Percentiles rank a stretch among this genome's conserved stretches.
These are phyloP conservation scores for Gypsophila paniculata DNA, from an alignment of 179 eudicot genomes.

Conservation along the genomic window DNA sequence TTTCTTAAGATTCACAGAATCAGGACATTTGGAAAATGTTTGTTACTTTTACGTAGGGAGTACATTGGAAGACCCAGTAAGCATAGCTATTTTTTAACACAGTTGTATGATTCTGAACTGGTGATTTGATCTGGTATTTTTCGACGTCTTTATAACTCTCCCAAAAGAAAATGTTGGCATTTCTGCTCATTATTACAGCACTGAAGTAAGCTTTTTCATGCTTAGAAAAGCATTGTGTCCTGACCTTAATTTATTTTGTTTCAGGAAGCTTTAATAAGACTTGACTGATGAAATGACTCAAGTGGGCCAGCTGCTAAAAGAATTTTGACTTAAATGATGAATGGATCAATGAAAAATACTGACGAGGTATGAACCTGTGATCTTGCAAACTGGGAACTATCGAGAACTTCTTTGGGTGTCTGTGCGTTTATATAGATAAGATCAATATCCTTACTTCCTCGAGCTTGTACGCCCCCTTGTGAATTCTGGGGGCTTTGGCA, in stretches of 20 bases:
- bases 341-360: slow-evolving; percentile 62
- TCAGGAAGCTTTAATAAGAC: slow-evolving; percentile 91
- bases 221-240: not conserved
- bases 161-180: too few species aligned
- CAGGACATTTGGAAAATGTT: not conserved
- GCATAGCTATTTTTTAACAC: too few species aligned
- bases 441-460: not conserved
- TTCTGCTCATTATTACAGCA: too few species aligned
- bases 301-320: slow-evolving; percentile 76
- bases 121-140: not conserved
- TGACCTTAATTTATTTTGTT: not conserved
- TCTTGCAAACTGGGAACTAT: not conserved
- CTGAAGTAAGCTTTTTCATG: too few species aligned
- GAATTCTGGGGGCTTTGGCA: too few species aligned
- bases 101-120: not conserved
- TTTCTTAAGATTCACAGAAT: not conserved
- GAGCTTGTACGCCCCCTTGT: too few species aligned
- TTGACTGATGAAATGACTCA: slow-evolving; percentile 91
- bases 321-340: slow-evolving; percentile 68
- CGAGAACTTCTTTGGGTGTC: not conserved
- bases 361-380: slow-evolving; percentile 52
- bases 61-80: too few species aligned
- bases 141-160: too few species aligned
- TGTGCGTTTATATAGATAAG: not conserved
- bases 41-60: not conserved